Evolutionary conservation across 2,329 filamentous ascomycete species (phyloP), one percentile per base, ranked within the genome.

Genomic region (Penicillium sp.): DNA sequence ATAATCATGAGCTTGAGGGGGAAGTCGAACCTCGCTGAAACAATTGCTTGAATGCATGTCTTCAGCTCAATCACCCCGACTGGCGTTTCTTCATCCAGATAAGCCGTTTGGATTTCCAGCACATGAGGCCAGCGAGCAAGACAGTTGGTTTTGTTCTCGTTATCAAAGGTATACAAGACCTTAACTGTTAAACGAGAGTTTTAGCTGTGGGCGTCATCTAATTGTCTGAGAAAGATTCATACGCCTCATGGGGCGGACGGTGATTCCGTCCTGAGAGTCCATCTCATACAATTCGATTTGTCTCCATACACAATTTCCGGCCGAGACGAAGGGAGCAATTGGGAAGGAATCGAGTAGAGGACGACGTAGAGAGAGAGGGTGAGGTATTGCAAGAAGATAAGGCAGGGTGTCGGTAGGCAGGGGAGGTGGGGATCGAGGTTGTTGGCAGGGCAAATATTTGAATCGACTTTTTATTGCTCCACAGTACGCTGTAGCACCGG

Each of bases 121-220:
- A 89, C 83, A 57, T 93, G 88, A 19, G 91, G 89, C 80, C 91
- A 89, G 68, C 93, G 86, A 58, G 93, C 93, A 49, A 99, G 83
- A 75, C 92, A 97, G 71, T 93, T 93, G 62, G 91, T 88, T 76
- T 92, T 92, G 77, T 86, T 89, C 64, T 93, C 88, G 70, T 88
- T 87, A 74, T 98, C 93, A 77, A 98, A 97, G 31, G 92, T 96
- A 77, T 98, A 99, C 59, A 96, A 87, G 49, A 98, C 90, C 82
- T 98, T 98, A 75, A 98, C 93, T 96, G 75, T 53, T 6, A 26
- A 49, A 22, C 39, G 11, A 49, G 33, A 19, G 48, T 27, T 65
- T 62, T 69, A 68, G 54, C 55, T 41, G 52, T 33, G 14, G 50
- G 46, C 19, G 45, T 41, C 21, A 13, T 27, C 48, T 7, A 27